Percentiles rank a stretch among this genome's conserved stretches.
Evolutionary conservation across 345 rosid species (phyloP).

Genomic region (Erodium maritimum): DNA sequence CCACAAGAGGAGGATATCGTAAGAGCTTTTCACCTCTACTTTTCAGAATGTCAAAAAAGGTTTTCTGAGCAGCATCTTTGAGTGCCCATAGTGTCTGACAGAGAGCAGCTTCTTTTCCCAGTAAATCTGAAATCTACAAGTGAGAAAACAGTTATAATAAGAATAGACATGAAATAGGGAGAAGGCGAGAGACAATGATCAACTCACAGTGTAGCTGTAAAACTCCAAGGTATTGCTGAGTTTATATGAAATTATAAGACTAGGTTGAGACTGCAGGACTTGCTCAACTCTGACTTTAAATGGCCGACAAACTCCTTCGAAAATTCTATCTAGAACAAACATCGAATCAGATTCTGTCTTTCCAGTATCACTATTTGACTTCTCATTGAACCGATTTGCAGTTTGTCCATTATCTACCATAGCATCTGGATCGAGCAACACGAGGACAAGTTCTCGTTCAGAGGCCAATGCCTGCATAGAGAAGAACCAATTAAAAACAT

Average conservation of each 20-base stretch:
- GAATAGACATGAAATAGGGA: conserved; percentile 4
- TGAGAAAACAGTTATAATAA: conserved; percentile 2
- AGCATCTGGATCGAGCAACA: conserved; percentile 72
- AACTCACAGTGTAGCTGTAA: conserved; percentile 83
- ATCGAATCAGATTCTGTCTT: conserved; percentile 73
- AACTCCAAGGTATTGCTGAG: conserved; percentile 86
- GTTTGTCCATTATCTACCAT: conserved; percentile 42
- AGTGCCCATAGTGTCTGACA: conserved; percentile 76
- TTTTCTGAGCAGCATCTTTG: conserved; percentile 86
- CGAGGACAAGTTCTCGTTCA: conserved; percentile 84
- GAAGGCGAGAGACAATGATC: not conserved
- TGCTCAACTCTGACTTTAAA: conserved; percentile 99
- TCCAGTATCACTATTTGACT: conserved; percentile 40
- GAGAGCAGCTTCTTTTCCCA: conserved; percentile 79
- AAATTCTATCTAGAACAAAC: conserved; percentile 91
- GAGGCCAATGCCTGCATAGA: conserved; percentile 89
- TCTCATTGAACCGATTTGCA: conserved; percentile 32
- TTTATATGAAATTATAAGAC: conserved; percentile 77
- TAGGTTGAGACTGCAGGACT: conserved; percentile 95
- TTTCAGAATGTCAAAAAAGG: conserved; percentile 84
- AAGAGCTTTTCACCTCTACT: conserved; percentile 87
- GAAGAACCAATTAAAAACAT: not conserved
- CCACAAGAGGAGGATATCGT: conserved; percentile 91
- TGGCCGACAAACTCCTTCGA: conserved; percentile 98
- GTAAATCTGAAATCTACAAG: conserved; percentile 75